Evolutionary conservation across 1,284 basidiomycete species (phyloP), one percentile per base, ranked within the genome.

Genomic region (Mycosarcoma maydis): DNA sequence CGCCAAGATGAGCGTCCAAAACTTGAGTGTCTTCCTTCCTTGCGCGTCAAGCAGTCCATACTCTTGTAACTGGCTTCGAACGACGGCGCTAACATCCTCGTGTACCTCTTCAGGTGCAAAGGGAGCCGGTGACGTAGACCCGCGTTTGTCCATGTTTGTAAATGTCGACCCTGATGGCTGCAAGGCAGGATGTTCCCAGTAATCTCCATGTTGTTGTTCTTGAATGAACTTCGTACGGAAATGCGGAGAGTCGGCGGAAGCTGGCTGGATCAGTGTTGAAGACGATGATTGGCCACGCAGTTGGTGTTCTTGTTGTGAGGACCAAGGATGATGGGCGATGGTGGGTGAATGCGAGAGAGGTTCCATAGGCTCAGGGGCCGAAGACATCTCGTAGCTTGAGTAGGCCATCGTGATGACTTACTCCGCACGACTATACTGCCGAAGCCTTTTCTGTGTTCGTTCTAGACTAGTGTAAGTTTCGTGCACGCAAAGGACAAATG

Each of bases 1-100:
- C 2, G 65, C 65, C 22, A 53, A n/a, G 39, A 68, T 68, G 36
- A 68, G 41, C 24, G 44, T 68, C 58, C 65, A 68, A 32, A 68
- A 68, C 46, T 68, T 68, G 49, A 57, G 13, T 24, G 65, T 68
- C 49, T 68, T 68, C 19, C 58, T 61, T 14, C 65, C 65, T 0
- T 58, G 19, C 2, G 34, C 41, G 23, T 56, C 32, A 14, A 61
- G 65, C 33, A 68, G 29, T 11, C 65, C 65, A 30, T 68, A 58
- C 42, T 68, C 44, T 32, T 41, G 27, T 20, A 68, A 24, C 9
- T 29, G 27, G 13, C 45, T 53, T 6, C 23, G 36, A n/a, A 24
- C 20, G 16, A 36, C 26, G 32, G 36, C 43, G 19, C 27, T 48
- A 8, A n/a, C 39, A 14, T 52, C 30, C 13, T 52, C n/a, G 9